Conservation (phyloP, 129 eudicot species). For the sunflower (Helianthus annuus) region DNA sequence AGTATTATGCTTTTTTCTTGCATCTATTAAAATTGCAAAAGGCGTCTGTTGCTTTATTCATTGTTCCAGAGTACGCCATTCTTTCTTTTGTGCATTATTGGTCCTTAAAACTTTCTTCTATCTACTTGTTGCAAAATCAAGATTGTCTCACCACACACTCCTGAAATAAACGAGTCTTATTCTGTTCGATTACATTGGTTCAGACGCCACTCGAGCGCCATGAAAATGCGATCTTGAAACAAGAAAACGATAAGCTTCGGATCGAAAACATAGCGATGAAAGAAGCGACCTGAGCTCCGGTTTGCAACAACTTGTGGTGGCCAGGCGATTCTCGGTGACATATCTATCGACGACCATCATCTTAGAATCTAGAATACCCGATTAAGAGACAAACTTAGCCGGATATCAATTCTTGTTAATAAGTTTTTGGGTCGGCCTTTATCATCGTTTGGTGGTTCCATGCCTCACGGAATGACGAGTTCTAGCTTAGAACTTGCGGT, state of each 20-base stretch:
- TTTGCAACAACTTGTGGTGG: conserved; percentile 77
- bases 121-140: no score
- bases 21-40: no score
- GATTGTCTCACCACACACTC: no score
- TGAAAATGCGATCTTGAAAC: conserved; percentile 65
- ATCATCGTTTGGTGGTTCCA: conserved; percentile 34
- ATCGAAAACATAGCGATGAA: conserved; percentile 72
- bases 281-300: conserved; percentile 64
- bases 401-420: conserved; percentile 56
- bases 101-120: no score
- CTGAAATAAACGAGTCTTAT: no score
- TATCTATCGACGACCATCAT: conserved; percentile 62
- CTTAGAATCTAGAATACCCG: conserved; percentile 69
- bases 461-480: conserved; percentile 38
- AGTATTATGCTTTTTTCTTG: no score
- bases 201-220: conserved; percentile 78
- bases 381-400: conserved; percentile 62
- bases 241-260: conserved; percentile 68
- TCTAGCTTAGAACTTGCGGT: conserved; percentile 64
- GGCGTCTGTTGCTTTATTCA: no score
- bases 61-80: no score
- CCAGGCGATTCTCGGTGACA: conserved; percentile 66
- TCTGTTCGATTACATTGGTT: neutral
- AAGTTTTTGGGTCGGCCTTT: conserved; percentile 60
- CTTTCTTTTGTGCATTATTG: no score